Evolutionary conservation across 805 yeast genomes (phyloP).

Genomic region (Schizosaccharomyces pombe): ASM294v3 CU329670.1:1615001-1615500

Average conservation of each 20-base stretch:
- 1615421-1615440: neutral
- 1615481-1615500: neutral
- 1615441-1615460: neutral
- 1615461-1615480: neutral
- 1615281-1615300: neutral
- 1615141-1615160: neutral
- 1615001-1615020: neutral
- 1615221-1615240: neutral
- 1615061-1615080: neutral
- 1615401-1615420: neutral
- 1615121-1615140: neutral
- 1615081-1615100: neutral
- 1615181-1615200: neutral
- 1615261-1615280: neutral
- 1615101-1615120: neutral
- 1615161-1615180: neutral
- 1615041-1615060: neutral
- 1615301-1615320: neutral
- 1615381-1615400: neutral
- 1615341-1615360: neutral
- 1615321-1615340: conserved; percentile 1
- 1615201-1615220: neutral
- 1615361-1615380: neutral
- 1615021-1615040: neutral
- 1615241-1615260: neutral